A percentile compares a stretch with the other conserved stretches of the same genome.
Conservation (phyloP, 805 yeast species). For the Blastobotrys terrestris region DNA sequence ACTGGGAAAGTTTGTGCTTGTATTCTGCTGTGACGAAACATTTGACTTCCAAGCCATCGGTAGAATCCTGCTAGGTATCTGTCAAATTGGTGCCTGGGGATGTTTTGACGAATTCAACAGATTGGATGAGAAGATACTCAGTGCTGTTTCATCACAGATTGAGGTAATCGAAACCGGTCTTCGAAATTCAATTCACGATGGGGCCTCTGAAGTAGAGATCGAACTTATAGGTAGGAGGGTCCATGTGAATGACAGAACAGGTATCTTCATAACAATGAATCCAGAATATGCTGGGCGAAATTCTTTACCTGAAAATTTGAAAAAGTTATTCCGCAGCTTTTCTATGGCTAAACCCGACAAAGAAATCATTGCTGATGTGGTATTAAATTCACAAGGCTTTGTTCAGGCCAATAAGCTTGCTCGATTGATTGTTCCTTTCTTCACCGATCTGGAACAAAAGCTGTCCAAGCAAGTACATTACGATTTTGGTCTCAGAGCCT, state of each 20-base stretch:
- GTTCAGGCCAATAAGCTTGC: conserved; percentile 41
- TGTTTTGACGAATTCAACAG: conserved; percentile 95
- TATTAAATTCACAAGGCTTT: conserved; percentile 73
- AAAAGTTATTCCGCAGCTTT: conserved; percentile 68
- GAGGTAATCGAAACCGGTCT: conserved; percentile 62
- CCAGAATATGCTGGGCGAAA: conserved; percentile 85
- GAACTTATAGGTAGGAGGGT: conserved; percentile 21
- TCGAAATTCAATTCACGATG: conserved; percentile 10
- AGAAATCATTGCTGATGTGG: conserved; percentile 58
- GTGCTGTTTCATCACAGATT: conserved; percentile 79
- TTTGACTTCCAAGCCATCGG: conserved; percentile 78
- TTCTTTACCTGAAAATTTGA: conserved; percentile 76
- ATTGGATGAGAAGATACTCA: conserved; percentile 59
- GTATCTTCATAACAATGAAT: conserved; percentile 85
- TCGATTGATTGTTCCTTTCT: conserved; percentile 46
- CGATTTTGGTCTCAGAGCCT: conserved; percentile 83
- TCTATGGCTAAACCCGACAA: conserved; percentile 71
- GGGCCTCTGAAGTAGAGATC: conserved; percentile 1
- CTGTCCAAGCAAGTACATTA: conserved; percentile 64
- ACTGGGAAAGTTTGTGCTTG: conserved; percentile 74
- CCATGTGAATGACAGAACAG: conserved; percentile 32
- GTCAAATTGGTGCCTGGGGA: conserved; percentile 86
- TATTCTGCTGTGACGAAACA: conserved; percentile 86
- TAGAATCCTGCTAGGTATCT: conserved; percentile 69
- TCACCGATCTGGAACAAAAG: conserved; percentile 36